These are phyloP conservation scores for Coelastrella sp. DNA, from an alignment of 139 green algal species.

Conservation along the genomic window DNA sequence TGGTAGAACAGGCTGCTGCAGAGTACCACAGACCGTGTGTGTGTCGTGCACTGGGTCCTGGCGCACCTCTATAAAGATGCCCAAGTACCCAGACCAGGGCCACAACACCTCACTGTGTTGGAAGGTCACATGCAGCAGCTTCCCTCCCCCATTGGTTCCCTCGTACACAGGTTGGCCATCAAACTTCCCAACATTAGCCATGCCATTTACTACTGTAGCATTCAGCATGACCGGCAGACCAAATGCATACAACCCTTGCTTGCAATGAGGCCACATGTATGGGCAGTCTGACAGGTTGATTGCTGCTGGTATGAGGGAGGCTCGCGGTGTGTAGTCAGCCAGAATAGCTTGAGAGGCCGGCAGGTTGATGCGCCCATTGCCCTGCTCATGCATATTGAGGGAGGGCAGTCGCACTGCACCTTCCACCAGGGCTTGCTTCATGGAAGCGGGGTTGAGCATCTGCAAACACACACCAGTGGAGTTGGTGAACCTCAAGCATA, in stretches of 20 bases:
- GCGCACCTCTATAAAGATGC: slow-evolving; percentile 80
- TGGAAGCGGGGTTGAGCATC: slow-evolving; percentile 96
- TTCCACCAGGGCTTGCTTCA: slow-evolving; percentile 99
- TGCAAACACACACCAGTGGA: too few relatives aligned
- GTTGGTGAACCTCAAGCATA: too few relatives aligned
- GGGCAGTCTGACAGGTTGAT: slow-evolving; percentile 94
- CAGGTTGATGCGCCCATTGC: slow-evolving; percentile 78
- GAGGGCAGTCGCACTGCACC: slow-evolving; percentile 79
- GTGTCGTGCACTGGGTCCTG: background rate
- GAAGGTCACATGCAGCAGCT: slow-evolving; percentile 90
- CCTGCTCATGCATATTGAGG: slow-evolving; percentile 89
- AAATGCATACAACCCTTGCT: slow-evolving; percentile 82
- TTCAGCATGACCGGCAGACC: slow-evolving; percentile 96
- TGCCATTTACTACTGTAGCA: slow-evolving; percentile 96
- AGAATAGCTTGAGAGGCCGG: slow-evolving; percentile 67
- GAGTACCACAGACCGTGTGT: too few relatives aligned
- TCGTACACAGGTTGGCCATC: slow-evolving; percentile 70
- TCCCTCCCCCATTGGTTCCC: slow-evolving; percentile 68
- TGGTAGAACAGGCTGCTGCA: too few relatives aligned
- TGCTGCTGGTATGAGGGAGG: slow-evolving; percentile 81
- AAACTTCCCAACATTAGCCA: slow-evolving; percentile 85
- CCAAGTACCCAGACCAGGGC: slow-evolving; percentile 97
- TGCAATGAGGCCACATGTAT: slow-evolving; percentile 97
- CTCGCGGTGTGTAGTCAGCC: slow-evolving; percentile 85
- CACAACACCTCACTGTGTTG: slow-evolving; percentile 85